Conservation (phyloP, 441 rosid genomes). For the Euphorbia schlechtendalii region DNA sequence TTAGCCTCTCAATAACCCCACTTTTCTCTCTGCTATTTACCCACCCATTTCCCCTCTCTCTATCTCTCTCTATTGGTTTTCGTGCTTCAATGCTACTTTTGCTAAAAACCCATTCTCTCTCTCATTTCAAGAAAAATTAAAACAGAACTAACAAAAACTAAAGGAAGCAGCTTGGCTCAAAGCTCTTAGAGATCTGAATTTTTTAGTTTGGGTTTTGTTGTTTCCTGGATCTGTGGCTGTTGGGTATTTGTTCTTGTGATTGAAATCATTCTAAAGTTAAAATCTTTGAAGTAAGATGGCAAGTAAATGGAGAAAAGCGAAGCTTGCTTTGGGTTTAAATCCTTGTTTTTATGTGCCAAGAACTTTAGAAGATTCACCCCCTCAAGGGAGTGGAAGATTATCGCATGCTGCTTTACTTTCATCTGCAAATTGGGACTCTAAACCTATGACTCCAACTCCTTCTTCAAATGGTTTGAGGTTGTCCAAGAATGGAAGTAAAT, state of each 20-base stretch:
- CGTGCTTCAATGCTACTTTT: constrained; percentile 41
- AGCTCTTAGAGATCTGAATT: constrained; percentile 35
- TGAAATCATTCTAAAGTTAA: constrained; percentile 6
- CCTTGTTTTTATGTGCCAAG: constrained; percentile 81
- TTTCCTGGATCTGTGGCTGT: constrained; percentile 4
- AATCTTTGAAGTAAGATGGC: constrained; percentile 40
- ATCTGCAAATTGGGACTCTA: constrained; percentile 54
- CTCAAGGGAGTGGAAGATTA: constrained; percentile 46
- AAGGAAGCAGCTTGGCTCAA: constrained; percentile 23
- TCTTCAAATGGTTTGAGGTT: constrained; percentile 65
- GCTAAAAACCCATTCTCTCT: constrained; percentile 31
- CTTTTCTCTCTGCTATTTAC: constrained; percentile 7
- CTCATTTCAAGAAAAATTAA: constrained; percentile 28
- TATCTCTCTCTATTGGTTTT: constrained; percentile 36
- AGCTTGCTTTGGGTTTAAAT: constrained; percentile 73
- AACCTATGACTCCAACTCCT: constrained; percentile 69
- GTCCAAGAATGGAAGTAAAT: constrained; percentile 64
- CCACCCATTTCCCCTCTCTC: constrained; percentile 10
- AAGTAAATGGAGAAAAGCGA: constrained; percentile 88
- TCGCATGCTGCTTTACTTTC: constrained; percentile 85
- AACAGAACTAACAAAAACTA: constrained; percentile 10
- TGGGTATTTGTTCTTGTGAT: background rate
- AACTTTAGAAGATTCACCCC: constrained; percentile 64
- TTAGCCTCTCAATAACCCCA: constrained; percentile 1
- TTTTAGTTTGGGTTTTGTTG: background rate